Evolutionary conservation across 495 filamentous ascomycete species (phyloP).

Genomic region (Pyrenula massariospora): DNA sequence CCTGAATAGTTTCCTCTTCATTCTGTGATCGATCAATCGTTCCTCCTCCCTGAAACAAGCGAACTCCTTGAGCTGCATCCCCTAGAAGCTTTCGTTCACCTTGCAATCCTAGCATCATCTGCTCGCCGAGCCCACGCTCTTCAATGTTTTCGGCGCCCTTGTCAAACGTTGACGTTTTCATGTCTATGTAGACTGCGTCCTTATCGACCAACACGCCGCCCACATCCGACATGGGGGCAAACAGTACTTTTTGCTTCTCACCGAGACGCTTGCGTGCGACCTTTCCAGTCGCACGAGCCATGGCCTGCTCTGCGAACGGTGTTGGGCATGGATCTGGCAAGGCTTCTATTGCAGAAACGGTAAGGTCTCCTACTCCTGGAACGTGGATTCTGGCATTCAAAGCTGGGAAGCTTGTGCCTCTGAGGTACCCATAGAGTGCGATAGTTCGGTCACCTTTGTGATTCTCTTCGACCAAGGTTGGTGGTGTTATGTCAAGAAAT

Average conservation of each 20-base stretch:
- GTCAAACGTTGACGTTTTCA: conserved; percentile 68
- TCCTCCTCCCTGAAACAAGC: conserved; percentile 70
- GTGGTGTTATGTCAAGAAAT: conserved; percentile 88
- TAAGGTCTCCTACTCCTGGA: conserved; percentile 87
- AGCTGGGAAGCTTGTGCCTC: conserved; percentile 90
- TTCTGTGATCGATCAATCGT: conserved; percentile 50
- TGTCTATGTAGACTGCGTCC: conserved; percentile 69
- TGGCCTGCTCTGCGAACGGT: conserved; percentile 74
- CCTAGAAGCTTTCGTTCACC: conserved; percentile 73
- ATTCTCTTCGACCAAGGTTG: conserved; percentile 76
- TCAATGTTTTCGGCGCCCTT: conserved; percentile 34
- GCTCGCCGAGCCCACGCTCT: conserved; percentile 80
- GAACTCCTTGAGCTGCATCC: conserved; percentile 65
- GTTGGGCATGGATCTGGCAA: conserved; percentile 94
- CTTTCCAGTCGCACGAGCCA: conserved; percentile 74
- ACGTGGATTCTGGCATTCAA: conserved; percentile 83
- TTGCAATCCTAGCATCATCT: conserved; percentile 83
- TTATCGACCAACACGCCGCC: conserved; percentile 79
- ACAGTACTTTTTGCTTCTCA: conserved; percentile 90
- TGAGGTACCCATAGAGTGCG: conserved; percentile 83
- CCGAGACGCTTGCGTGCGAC: conserved; percentile 62
- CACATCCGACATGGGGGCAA: conserved; percentile 96
- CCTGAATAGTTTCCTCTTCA: conserved; percentile 36
- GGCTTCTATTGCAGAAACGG: conserved; percentile 69
- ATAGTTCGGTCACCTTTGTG: conserved; percentile 81